Evolutionary conservation across 1,284 basidiomycete species (phyloP), one percentile per base, ranked within the genome.

Genomic region (Tilletiopsis washingtonensis): DNA sequence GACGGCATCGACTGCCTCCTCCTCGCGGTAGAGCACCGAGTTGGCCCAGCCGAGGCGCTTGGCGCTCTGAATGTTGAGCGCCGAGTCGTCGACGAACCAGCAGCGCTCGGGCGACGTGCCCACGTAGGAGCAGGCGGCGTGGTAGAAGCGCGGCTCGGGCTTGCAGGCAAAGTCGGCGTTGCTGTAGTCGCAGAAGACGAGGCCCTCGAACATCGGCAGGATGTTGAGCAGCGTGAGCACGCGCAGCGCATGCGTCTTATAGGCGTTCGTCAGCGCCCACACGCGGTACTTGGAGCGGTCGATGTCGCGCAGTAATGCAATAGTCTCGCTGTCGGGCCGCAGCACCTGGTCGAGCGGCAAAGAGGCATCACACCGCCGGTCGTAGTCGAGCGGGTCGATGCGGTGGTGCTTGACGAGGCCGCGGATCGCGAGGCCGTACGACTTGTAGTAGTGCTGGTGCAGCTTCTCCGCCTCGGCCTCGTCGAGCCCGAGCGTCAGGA

Each of bases 361-460:
- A 14, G 85, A 81, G 4, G 84, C 84, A 61, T 91, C 88, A 72
- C 87, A 91, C 74, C 85, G 82, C 49, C 75, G 76, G 75, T 91
- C 86, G 69, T 90, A 91, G 68, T 91, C 88, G 49, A 91, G 74
- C 6, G 87, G 84, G 73, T 91, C 88, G 67, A 90, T 82, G 53
- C 82, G 74, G 64, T 91, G 85, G 73, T 91, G 84, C 45, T 79
- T 80, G 26, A 83, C 81, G 27, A 91, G 78, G 12, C 88, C 88
- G 25, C 88, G 81, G 25, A 91, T 76, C n/a, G 88, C 86, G 23
- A 91, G 81, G 11, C 88, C 87, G 57, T 89, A 88, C 36, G 72
- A 65, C 21, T 78, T 82, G 74, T 88, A 90, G 71, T 91, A 91
- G 57, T 77, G 76, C 49, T 78, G 77, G 68, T 90, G 88, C 25